Evolutionary conservation across 305 asterid genomes (phyloP).

Genomic region (Ajuga reptans): DNA sequence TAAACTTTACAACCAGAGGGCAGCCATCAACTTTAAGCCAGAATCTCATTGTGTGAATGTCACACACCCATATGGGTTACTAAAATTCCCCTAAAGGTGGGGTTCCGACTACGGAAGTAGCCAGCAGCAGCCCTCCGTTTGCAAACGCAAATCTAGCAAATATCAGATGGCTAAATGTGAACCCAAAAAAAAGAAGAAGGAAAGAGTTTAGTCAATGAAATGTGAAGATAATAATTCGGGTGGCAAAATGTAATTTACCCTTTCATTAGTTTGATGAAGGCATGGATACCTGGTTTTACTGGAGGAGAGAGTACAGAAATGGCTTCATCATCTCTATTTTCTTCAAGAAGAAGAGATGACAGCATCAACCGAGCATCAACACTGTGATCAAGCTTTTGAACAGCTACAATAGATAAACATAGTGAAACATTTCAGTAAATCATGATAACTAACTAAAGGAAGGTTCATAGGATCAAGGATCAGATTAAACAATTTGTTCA

Average conservation of each 20-base stretch:
- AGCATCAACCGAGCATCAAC: constrained; percentile 57
- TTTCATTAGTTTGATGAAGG: background rate
- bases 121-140: background rate
- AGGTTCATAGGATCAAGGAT: background rate
- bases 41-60: background rate
- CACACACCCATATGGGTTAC: background rate
- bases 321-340: constrained; percentile 63
- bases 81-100: background rate
- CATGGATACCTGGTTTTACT: constrained; percentile 36
- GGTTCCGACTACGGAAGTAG: background rate
- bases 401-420: constrained; percentile 33
- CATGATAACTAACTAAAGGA: background rate
- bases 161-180: background rate
- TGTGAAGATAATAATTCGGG: background rate
- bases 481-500: background rate
- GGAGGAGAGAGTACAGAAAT: constrained; percentile 73
- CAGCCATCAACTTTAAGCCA: background rate
- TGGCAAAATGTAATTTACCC: background rate
- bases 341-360: constrained; percentile 64
- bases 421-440: constrained; percentile 14
- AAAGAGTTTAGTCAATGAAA: background rate
- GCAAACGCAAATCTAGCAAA: background rate
- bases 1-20: background rate
- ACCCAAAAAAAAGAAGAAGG: background rate
- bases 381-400: constrained; percentile 37